These are phyloP conservation scores for Nicotiana tabacum DNA, from an alignment of 257 asterid species.

Conservation along the genomic window DNA sequence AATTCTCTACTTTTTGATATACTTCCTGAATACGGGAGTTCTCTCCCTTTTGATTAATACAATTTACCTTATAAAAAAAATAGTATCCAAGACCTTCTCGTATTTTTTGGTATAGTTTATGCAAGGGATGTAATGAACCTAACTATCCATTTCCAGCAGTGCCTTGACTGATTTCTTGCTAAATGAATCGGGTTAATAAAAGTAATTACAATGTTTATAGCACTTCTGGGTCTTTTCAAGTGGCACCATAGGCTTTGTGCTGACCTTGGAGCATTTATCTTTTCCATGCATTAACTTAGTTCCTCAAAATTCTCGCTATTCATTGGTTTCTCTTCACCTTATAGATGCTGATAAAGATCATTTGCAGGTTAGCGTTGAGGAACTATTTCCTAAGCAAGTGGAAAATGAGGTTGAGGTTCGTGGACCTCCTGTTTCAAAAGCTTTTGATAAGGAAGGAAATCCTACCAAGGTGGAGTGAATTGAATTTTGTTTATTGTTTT, in stretches of 20 bases:
- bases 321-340: background rate
- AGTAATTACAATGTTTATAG: background rate
- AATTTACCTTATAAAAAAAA: background rate
- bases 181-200: background rate
- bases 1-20: too few species aligned
- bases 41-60: too few species aligned
- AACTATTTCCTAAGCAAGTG: conserved; percentile 60
- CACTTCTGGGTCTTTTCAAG: background rate
- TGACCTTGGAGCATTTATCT: background rate
- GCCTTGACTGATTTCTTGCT: background rate
- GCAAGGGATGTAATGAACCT: background rate
- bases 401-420: conserved; percentile 79
- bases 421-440: conserved; percentile 91
- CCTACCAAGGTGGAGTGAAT: conserved; percentile 72
- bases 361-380: conserved; percentile 57
- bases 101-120: background rate
- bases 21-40: too few species aligned
- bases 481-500: conserved; percentile 8
- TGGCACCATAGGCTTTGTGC: background rate
- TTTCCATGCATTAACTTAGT: background rate
- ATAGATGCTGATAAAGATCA: background rate
- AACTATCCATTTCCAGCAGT: background rate
- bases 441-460: conserved; percentile 81
- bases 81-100: background rate
- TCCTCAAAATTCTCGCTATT: background rate